Evolutionary conservation across 2,329 filamentous ascomycete genomes (phyloP), one percentile per base, ranked within the genome.

Genomic region (Ilyonectria sp.): DNA sequence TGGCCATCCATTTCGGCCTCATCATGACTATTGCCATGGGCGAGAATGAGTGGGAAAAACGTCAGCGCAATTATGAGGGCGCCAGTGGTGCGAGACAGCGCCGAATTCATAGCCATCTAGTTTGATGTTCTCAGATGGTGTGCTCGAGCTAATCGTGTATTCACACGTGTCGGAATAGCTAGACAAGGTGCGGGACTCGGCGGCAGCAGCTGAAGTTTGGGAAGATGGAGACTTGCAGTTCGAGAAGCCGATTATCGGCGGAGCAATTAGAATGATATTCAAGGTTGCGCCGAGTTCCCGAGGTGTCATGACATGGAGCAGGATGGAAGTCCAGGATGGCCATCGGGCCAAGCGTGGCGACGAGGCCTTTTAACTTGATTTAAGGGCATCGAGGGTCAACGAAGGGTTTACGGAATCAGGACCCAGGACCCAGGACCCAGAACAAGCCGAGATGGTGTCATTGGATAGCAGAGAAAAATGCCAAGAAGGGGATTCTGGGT

Each of bases 21-120:
- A 33, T 69, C 62, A 26, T 73, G 56, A 46, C 60, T 68, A 69
- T 58, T 69, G 31, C 68, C 69, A 52, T 77, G 69, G 13, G 75
- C 73, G 50, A 69, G 23, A 33, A 65, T 69, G 13, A 72, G 50
- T 23, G 77, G 75, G 19, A 73, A 62, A 50, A 68, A 54, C 40
- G 43, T 54, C 1, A 73, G 11, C 2, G 65, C 46, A 1, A 74
- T 10, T 10, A 70, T 7, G 19, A 75, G 44, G 47, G 56, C 58
- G 43, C 55, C 23, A 1, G 44, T 33, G 29, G 44, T 35, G 21
- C 5, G 35, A 17, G 44, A 44, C 43, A 67, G 19, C 3, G 4
- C 21, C 13, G 8, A 17, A n/a, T 59, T 64, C 46, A 26, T 23
- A 52, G 63, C 63, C 63, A 65, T 65, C 9, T 19, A 26, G 40